A percentile compares a stretch with the other conserved stretches of the same genome.
These are phyloP conservation scores for Pluteus cervinus DNA, from an alignment of 768 basidiomycete species.

Conservation along the genomic window DNA sequence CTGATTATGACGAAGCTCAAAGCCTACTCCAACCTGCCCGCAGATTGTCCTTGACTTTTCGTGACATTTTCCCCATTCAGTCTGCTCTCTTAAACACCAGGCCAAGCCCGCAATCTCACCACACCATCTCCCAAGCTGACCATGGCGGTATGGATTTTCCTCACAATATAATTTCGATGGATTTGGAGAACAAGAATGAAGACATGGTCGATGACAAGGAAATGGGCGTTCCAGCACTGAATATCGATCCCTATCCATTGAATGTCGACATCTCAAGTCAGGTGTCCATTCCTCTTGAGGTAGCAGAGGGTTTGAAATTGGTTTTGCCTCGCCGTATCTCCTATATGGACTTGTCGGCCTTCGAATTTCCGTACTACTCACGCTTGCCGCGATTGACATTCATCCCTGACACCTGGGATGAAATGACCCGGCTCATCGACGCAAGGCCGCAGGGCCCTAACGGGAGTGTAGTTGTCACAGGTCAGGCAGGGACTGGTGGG, in stretches of 20 bases:
- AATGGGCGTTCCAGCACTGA: neutral
- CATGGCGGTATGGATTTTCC: too few species aligned
- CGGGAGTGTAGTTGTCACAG: conserved; percentile 3
- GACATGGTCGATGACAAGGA: neutral
- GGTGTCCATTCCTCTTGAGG: neutral
- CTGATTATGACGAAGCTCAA: conserved; percentile 3
- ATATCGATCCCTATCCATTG: neutral
- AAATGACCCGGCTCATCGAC: conserved; percentile 1
- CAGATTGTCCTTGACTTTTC: neutral
- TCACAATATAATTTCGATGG: too few species aligned
- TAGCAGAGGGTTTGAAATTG: neutral
- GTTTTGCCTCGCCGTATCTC: conserved; percentile 2
- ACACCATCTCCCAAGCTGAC: neutral
- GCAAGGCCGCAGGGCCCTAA: neutral
- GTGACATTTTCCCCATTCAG: neutral
- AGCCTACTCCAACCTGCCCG: neutral
- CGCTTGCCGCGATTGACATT: conserved; percentile 1
- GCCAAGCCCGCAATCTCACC: neutral
- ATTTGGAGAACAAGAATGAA: too few species aligned
- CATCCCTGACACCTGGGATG: conserved; percentile 1
- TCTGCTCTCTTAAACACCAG: neutral
- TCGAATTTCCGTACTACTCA: neutral
- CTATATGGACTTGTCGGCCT: conserved; percentile 2
- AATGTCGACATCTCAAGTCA: neutral
- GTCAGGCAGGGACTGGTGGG: conserved; percentile 4